Evolutionary conservation across 2,329 filamentous ascomycete genomes (phyloP).

Genomic region (Leptoxyphium fumago): DNA sequence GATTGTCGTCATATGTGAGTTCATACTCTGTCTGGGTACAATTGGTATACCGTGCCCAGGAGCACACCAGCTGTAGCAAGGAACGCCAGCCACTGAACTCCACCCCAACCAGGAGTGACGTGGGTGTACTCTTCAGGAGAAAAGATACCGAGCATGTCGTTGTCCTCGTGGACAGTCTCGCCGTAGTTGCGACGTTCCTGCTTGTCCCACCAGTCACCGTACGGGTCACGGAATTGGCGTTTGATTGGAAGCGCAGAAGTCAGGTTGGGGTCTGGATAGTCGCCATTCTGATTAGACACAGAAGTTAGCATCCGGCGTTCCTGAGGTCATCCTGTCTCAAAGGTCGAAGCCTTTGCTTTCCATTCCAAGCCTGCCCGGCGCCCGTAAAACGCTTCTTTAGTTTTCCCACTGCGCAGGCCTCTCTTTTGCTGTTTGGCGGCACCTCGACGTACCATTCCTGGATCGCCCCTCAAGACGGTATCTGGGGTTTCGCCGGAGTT

Average conservation of each 20-base stretch:
- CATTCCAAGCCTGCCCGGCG: too few species aligned
- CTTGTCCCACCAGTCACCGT: constrained; percentile 92
- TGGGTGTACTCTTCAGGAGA: constrained; percentile 82
- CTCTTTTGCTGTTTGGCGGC: too few species aligned
- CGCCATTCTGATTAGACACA: constrained; percentile 44
- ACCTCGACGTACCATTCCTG: constrained; percentile 42
- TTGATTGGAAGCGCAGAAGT: constrained; percentile 45
- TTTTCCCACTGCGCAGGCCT: too few species aligned
- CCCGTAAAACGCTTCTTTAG: too few species aligned
- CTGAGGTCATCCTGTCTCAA: too few species aligned
- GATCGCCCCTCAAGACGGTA: constrained; percentile 23
- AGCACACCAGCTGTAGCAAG: constrained; percentile 26
- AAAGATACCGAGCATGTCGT: constrained; percentile 84
- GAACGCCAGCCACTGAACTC: constrained; percentile 34
- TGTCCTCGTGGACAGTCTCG: constrained; percentile 91
- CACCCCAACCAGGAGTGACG: constrained; percentile 56
- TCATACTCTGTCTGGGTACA: constrained; percentile 30
- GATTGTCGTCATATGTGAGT: not conserved
- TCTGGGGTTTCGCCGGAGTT: not conserved
- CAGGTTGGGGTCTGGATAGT: constrained; percentile 60
- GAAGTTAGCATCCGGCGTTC: constrained; percentile 6
- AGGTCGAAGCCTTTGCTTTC: too few species aligned
- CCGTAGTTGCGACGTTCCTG: constrained; percentile 95
- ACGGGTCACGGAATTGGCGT: constrained; percentile 81
- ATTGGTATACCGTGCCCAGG: constrained; percentile 23